Base-by-base conservation (phyloP, 2,329 filamentous ascomycete species). In the Akanthomyces uredinophilus region DNA sequence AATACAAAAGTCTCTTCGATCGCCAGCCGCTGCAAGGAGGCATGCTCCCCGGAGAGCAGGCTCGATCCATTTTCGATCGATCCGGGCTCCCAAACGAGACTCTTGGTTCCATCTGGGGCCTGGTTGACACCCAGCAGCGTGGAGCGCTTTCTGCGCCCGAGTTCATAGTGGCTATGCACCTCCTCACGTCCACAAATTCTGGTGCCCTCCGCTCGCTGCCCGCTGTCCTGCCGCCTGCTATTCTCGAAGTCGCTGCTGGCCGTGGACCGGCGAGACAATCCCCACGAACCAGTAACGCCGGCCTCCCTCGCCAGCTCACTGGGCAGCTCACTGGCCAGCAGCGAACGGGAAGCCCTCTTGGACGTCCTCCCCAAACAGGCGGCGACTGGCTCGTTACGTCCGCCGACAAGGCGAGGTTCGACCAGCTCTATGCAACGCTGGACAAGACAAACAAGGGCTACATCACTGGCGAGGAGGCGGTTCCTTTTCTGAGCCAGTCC, bases 121-220 rank as follows among this genome's bases (percentile, higher is more conserved):
- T 99, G 64, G 90, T 93, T 24, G 95, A 99, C 73, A 95, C 92
- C 0, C 93, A 97, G 75, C 92, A 96, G 76, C 87, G 93, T 59
- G 95, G 95, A 56, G 87, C 89, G 37, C 82, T 99, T 41, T 90
- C 93, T 63, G 83, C 88, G 68, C 94, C 92, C 16, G 95, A 98
- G 70, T 99, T 99, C 73, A 90, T 96, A 71, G 96, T 99, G 70
- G 95, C 95, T 51, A 99, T 99, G 95, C 95, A 99, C 74, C 81
- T 99, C 64, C 82, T 99, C 65, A 94, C 92, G 16, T 96, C 92
- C 14, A 92, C 91, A 77, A 96, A 96, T 80, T 89, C 87, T 14
- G 90, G 92, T 24, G 82, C 87, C 35, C 83, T 99, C 73, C 87
- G 91, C 66, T 87, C 84, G 22, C 81, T 98, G 62, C 95, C 95